phyloP scores from a whole-genome alignment of 192 early-diverging fungal genomes.

The Coemansia sp. region DNA sequence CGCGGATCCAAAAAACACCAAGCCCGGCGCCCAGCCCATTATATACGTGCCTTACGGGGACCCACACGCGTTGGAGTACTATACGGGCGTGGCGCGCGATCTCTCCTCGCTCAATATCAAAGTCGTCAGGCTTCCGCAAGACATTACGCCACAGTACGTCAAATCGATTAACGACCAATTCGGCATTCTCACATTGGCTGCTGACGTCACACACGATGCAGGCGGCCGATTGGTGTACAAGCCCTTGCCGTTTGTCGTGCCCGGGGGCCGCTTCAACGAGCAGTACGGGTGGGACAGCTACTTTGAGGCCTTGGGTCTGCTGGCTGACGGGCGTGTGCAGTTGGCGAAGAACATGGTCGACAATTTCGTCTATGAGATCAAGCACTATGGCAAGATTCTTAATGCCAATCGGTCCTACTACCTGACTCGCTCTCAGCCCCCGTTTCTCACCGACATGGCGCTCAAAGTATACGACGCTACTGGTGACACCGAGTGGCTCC shows the following conservation, averaged over 20 bases:
- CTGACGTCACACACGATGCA: conserved; percentile 56
- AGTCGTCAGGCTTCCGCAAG: conserved; percentile 79
- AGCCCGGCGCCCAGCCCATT: conserved; percentile 73
- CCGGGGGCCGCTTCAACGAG: conserved; percentile 98
- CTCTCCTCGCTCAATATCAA: conserved; percentile 74
- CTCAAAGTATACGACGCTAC: conserved; percentile 75
- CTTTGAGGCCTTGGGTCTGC: conserved; percentile 88
- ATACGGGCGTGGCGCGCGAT: conserved; percentile 65
- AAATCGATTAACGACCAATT: conserved; percentile 86
- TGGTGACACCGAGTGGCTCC: conserved; percentile 67
- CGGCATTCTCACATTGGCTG: conserved; percentile 86
- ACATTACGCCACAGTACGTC: conserved; percentile 89
- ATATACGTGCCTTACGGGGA: conserved; percentile 94
- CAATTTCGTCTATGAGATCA: conserved; percentile 96
- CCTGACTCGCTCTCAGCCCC: conserved; percentile 94
- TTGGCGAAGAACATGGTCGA: conserved; percentile 95
- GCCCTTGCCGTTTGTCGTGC: conserved; percentile 95
- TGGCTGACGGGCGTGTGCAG: conserved; percentile 83
- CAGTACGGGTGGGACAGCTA: conserved; percentile 99
- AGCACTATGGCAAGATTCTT: conserved; percentile 97
- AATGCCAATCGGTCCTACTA: conserved; percentile 99
- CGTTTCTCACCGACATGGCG: conserved; percentile 97
- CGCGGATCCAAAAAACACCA: conserved; percentile 88
- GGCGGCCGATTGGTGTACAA: conserved; percentile 58
- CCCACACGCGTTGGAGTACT: conserved; percentile 76